phyloP scores from a whole-genome alignment of 352 stramenopile genomes.

The Thalassiosira ordinaria region DNA sequence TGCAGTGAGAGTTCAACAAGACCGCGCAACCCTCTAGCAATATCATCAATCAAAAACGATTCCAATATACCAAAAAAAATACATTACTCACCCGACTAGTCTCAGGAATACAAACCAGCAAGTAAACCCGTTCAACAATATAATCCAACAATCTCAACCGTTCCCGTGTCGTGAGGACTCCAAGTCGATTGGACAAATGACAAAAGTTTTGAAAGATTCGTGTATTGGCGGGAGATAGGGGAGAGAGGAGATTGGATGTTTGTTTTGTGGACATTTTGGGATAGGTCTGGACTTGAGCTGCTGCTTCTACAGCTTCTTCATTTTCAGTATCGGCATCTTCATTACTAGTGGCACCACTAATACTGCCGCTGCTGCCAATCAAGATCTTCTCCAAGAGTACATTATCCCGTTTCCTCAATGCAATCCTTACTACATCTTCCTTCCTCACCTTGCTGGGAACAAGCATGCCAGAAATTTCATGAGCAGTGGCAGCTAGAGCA shows the following conservation, averaged over 20 bases:
- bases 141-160: conserved; percentile 62
- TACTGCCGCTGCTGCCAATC: too few species aligned
- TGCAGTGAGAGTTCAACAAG: too few species aligned
- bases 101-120: conserved; percentile 64
- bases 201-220: conserved; percentile 60
- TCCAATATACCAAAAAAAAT: too few species aligned
- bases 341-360: neutral
- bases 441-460: conserved; percentile 60
- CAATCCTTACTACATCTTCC: conserved; percentile 49
- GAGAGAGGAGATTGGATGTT: conserved; percentile 24
- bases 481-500: conserved; percentile 41
- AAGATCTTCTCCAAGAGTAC: conserved; percentile 55
- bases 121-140: conserved; percentile 56
- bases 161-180: conserved; percentile 44
- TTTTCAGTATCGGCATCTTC: conserved; percentile 16
- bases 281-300: too few species aligned
- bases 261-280: conserved; percentile 28
- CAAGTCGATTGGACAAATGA: conserved; percentile 38
- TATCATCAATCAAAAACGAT: too few species aligned
- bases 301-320: conserved; percentile 11
- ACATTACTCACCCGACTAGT: too few species aligned
- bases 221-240: conserved; percentile 44
- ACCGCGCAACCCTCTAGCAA: too few species aligned
- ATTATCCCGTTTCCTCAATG: conserved; percentile 60
- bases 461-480: conserved; percentile 57